Conservation (phyloP, 352 stramenopile species). For the Globisporangium mamillatum region DNA sequence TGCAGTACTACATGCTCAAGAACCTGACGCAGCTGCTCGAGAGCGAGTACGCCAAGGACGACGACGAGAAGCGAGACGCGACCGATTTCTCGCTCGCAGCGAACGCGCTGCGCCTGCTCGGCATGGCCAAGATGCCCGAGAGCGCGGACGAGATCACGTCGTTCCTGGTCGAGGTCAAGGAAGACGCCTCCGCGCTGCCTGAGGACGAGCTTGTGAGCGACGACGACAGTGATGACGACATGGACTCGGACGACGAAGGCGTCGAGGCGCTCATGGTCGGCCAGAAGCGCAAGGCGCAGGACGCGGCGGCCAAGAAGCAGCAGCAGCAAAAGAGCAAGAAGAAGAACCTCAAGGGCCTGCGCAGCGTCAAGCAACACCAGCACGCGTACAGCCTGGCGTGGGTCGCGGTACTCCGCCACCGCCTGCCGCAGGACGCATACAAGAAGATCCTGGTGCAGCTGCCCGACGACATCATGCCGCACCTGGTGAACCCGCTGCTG, state of each 20-base stretch:
- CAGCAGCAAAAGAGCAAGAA: conserved; percentile 21
- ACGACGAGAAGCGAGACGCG: conserved; percentile 35
- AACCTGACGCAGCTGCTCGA: conserved; percentile 66
- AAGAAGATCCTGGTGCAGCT: conserved; percentile 91
- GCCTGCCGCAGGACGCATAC: conserved; percentile 75
- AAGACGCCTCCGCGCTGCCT: conserved; percentile 11
- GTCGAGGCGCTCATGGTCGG: conserved; percentile 23
- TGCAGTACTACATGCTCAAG: conserved; percentile 87
- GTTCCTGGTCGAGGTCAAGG: conserved; percentile 60
- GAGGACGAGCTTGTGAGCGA: conserved; percentile 50
- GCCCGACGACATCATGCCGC: conserved; percentile 91
- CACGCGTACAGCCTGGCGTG: conserved; percentile 79
- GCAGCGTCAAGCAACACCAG: conserved; percentile 70
- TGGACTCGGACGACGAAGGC: conserved; percentile 31
- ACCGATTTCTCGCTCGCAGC: conserved; percentile 51
- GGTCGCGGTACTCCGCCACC: conserved; percentile 76
- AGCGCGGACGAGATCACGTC: conserved; percentile 54
- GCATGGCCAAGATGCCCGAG: conserved; percentile 75
- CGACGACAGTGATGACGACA: conserved; percentile 38
- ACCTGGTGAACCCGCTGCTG: conserved; percentile 90
- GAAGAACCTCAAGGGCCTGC: conserved; percentile 31
- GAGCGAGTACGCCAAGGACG: conserved; percentile 24
- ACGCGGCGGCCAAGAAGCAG: conserved; percentile 24
- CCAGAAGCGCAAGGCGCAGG: conserved; percentile 52
- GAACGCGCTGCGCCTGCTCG: conserved; percentile 69